Percentiles rank a stretch among this genome's conserved stretches.
phyloP scores from a whole-genome alignment of 441 rosid species.

The Capsella rubella region DNA sequence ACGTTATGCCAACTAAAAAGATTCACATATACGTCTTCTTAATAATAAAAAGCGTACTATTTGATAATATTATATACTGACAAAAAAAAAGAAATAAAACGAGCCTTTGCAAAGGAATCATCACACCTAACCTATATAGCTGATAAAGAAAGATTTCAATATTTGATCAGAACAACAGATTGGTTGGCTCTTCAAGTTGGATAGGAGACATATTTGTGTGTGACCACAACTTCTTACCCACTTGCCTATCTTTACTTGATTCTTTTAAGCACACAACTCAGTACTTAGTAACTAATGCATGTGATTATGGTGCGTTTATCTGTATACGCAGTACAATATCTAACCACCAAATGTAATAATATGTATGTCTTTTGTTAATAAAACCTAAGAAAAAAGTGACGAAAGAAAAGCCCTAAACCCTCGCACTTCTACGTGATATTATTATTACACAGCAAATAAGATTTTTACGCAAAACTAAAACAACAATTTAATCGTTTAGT shows the following conservation, averaged over 20 bases:
- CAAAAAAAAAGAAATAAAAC: neutral
- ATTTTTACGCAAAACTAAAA: too few species aligned
- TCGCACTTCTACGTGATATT: too few species aligned
- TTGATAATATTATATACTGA: constrained; percentile 3
- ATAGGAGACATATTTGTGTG: constrained; percentile 35
- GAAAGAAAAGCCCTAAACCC: too few species aligned
- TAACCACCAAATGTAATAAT: too few species aligned
- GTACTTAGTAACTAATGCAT: neutral
- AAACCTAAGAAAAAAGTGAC: too few species aligned
- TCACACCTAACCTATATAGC: neutral
- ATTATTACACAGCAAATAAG: too few species aligned
- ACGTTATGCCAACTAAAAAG: constrained; percentile 9
- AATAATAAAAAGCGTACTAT: neutral
- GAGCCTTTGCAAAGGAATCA: constrained; percentile 33
- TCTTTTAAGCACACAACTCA: neutral
- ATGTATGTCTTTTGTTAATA: too few species aligned
- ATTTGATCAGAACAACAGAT: constrained; percentile 13
- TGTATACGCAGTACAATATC: neutral
- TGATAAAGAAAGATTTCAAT: constrained; percentile 14
- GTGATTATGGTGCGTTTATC: constrained; percentile 12
- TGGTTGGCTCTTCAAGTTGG: constrained; percentile 44
- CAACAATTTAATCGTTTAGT: too few species aligned
- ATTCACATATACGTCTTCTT: constrained; percentile 29
- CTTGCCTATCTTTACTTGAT: constrained; percentile 27
- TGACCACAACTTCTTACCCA: constrained; percentile 30